Conservation (phyloP, 169 alveolate genomes). For the Plasmodium relictum region DNA sequence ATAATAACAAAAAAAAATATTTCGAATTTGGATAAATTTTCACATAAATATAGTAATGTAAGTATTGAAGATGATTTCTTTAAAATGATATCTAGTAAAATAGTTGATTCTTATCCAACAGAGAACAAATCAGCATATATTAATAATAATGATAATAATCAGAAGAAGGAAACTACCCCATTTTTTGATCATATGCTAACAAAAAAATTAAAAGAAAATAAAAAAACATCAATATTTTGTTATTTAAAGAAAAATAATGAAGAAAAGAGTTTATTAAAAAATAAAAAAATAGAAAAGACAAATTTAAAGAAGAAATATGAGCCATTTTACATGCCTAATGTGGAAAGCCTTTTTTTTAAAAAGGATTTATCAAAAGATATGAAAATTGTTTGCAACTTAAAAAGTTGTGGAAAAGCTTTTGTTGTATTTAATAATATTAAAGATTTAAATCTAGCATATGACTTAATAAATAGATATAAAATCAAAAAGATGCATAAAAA, state of each 20-base stretch:
- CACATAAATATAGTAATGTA: no score
- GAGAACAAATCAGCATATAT: background rate
- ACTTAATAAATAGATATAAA: slow-evolving; percentile 26
- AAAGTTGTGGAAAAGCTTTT: slow-evolving; percentile 14
- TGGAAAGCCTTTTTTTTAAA: slow-evolving; percentile 16
- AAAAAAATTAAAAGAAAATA: background rate
- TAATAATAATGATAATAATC: no score
- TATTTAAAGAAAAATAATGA: background rate
- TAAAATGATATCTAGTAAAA: slow-evolving; percentile 2
- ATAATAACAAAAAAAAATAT: no score
- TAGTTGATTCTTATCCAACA: background rate
- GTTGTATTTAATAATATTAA: slow-evolving; percentile 13
- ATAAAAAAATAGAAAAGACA: background rate
- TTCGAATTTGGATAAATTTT: no score
- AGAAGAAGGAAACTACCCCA: no score
- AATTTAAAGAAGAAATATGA: background rate
- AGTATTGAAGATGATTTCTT: slow-evolving; percentile 1
- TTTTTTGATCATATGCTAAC: background rate
- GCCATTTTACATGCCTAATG: slow-evolving; percentile 3
- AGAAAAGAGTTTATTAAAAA: slow-evolving; percentile 2
- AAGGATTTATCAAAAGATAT: slow-evolving; percentile 8
- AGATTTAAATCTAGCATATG: slow-evolving; percentile 36
- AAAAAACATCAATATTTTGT: background rate
- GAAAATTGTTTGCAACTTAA: slow-evolving; percentile 1
- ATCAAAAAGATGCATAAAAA: slow-evolving; percentile 6